Evolutionary conservation across 2,329 filamentous ascomycete genomes (phyloP).

Genomic region (Sporothrix humicola): DNA sequence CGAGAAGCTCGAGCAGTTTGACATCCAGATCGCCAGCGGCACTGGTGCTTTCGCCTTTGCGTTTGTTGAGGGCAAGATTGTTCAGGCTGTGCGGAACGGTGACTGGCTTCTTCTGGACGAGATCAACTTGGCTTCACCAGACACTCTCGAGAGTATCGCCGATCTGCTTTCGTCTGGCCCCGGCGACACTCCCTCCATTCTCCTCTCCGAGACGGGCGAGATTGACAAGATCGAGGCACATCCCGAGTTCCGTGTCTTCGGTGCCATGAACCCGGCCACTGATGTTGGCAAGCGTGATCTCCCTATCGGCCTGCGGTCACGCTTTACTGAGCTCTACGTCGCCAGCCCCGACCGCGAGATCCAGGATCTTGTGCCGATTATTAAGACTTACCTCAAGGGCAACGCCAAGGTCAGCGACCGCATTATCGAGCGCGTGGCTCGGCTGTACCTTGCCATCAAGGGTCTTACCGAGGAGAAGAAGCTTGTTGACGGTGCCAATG

Average conservation of each 20-base stretch:
- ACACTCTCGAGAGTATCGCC: constrained; percentile 91
- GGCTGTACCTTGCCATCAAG: constrained; percentile 88
- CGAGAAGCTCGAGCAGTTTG: constrained; percentile 74
- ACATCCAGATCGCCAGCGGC: constrained; percentile 75
- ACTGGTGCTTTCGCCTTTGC: constrained; percentile 86
- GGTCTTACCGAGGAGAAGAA: constrained; percentile 78
- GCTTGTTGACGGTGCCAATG: constrained; percentile 91
- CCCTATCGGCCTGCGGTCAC: constrained; percentile 82
- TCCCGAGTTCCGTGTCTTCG: constrained; percentile 93
- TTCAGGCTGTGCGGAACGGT: constrained; percentile 93
- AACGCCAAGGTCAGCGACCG: constrained; percentile 73
- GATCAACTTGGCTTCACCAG: constrained; percentile 93
- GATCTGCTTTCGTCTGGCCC: constrained; percentile 80
- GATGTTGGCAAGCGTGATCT: constrained; percentile 96
- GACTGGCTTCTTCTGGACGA: constrained; percentile 98
- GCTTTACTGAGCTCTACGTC: constrained; percentile 96
- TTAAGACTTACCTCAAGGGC: constrained; percentile 82
- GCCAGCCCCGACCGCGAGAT: constrained; percentile 85
- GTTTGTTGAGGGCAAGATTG: constrained; percentile 93
- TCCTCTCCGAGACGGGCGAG: constrained; percentile 91
- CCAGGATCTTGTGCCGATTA: constrained; percentile 85
- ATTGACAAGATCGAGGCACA: constrained; percentile 90
- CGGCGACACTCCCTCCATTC: constrained; percentile 75
- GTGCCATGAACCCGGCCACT: constrained; percentile 98
- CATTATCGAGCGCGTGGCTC: constrained; percentile 79